These are phyloP conservation scores for Candida sonorensis DNA, from an alignment of 805 yeast species.

Conservation along the genomic window DNA sequence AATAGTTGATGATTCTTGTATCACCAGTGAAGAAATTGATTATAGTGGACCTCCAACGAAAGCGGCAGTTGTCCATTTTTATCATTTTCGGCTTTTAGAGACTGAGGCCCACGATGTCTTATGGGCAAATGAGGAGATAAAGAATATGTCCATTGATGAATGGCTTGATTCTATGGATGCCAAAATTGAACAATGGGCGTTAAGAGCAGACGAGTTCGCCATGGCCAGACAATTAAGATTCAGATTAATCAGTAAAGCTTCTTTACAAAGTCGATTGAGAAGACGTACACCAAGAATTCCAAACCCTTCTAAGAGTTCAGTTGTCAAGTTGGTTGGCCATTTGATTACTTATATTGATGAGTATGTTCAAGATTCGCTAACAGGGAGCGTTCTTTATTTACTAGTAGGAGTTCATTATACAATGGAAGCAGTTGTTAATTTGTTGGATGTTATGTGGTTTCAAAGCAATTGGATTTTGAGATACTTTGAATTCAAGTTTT, in stretches of 20 bases:
- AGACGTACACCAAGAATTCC: slow-evolving; percentile 11
- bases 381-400: slow-evolving; percentile 9
- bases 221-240: slow-evolving; percentile 9
- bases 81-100: slow-evolving; percentile 9
- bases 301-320: slow-evolving; percentile 6
- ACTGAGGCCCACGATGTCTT: slow-evolving; percentile 12
- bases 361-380: slow-evolving; percentile 8
- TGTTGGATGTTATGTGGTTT: slow-evolving; percentile 11
- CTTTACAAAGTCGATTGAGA: slow-evolving; percentile 8
- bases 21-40: slow-evolving; percentile 7
- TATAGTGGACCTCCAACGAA: slow-evolving; percentile 9
- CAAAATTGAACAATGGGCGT: slow-evolving; percentile 9
- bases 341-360: slow-evolving; percentile 8
- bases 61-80: slow-evolving; percentile 12
- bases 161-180: slow-evolving; percentile 9
- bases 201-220: slow-evolving; percentile 13
- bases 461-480: slow-evolving; percentile 9
- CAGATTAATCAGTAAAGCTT: slow-evolving; percentile 9
- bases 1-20: slow-evolving; percentile 10
- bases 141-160: slow-evolving; percentile 3
- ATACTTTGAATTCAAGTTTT: slow-evolving; percentile 6
- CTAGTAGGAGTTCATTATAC: slow-evolving; percentile 11
- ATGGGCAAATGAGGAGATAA: slow-evolving; percentile 8
- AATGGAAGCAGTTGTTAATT: slow-evolving; percentile 8
- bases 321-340: slow-evolving; percentile 7